Evolutionary conservation across 805 yeast species (phyloP), one percentile per base, ranked within the genome.

Genomic region (Metschnikowia chrysomelidarum): DNA sequence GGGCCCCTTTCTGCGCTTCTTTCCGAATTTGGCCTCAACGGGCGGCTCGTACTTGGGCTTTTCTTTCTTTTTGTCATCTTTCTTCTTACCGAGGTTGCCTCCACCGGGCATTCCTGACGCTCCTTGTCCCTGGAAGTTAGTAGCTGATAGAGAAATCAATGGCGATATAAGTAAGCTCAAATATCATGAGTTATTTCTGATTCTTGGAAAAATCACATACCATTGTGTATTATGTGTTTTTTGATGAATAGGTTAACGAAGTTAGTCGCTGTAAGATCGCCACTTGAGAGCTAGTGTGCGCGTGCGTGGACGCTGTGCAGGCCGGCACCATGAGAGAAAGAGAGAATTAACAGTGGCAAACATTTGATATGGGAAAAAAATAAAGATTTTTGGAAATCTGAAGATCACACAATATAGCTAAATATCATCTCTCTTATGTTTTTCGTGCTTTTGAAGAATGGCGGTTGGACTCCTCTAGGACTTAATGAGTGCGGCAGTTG

Each of bases 31-130:
- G 5, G 96, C 82, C 64, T 91, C 94, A 43, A 91, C 97, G 11
- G 98, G 98, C 22, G 98, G 98, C 64, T 93, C 98, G 63, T 91
- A 93, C 71, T 89, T 91, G 55, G 97, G 98, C 65, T 91, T 89
- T 53, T 85, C 86, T 48, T 81, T 79, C 67, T 81, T 81, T 59
- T 59, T 67, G 45, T 75, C 79, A 51, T 76, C 80, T 60, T 78
- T 78, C 59, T 69, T 69, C 49, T 59, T 61, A 33, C 59, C 56
- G 49, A 54, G 51, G 46, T 58, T 57, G 56, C 73, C 75, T 49
- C 67, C 69, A 45, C 76, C 78, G 48, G 70, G 69, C 71, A 73
- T 62, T 41, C 75, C 76, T 17, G 78, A 71, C 36, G 78, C 72
- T 35, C 69, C 72, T 67, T 75, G 79, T 51, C 80, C 80, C 80